Evolutionary conservation across 176 grass and related monocot genomes (phyloP), one percentile per base, ranked within the genome.

Genomic region (Paspalum vaginatum): DNA sequence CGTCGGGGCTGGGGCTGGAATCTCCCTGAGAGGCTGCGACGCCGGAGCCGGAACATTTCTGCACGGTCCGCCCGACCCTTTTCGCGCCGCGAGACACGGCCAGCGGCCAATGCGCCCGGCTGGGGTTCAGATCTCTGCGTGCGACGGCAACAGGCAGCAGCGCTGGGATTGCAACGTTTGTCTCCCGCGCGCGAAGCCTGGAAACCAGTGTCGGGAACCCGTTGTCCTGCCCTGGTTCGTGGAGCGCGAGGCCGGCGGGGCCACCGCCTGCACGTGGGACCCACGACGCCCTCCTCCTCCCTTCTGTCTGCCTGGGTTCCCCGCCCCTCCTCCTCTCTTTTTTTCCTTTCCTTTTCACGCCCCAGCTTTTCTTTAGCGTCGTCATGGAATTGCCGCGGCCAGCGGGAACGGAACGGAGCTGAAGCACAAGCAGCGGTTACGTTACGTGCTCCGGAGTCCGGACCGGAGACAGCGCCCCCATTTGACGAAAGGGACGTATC

Each of bases 401-500:
- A 48, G 54, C 54, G 54, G 42, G 38, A 62, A 63, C 24, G 24
- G 75, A 62, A 59, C 21, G 52, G 47, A 52, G 43, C 41, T 10
- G 40, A 42, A 42, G 40, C 40, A 42, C n/a, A 6, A 6, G 53
- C 20, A 55, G 54, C 8, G 18, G 5, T 21, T 8, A 7, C 4
- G 9, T 1, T 56, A 47, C 9, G 8, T 2, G 10, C 20, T 10
- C 42, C 18, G 74, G n/a, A n/a, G n/a, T n/a, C n/a, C n/a, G n/a
- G n/a, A n/a, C n/a, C n/a, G n/a, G 44, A 80, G 70, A 76, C 87
- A 70, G 13, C 10, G 63, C 62, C 70, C 77, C 46, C 81, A 81
- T 89, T 89, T 70, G 87, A 17, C 76, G 87, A 89, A 80, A 85
- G 81, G 63, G 87, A 89, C 87, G 40, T 22, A 24, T 76, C 81